Conservation (phyloP, 768 basidiomycete genomes). For the Suillus hirtellus region DNA sequence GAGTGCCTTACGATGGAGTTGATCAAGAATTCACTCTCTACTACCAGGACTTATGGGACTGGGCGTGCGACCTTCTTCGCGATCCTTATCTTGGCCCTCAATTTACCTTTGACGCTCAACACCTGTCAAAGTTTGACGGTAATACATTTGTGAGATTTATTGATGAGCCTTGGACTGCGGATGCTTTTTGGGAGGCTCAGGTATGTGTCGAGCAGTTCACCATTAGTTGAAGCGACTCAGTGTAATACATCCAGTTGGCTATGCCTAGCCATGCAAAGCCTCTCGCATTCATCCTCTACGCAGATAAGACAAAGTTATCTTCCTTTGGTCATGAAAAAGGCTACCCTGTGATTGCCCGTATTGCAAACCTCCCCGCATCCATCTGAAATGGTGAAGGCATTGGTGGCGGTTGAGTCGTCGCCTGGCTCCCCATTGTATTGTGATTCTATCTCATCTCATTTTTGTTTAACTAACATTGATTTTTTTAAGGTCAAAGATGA, state of each 20-base stretch:
- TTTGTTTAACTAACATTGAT: background rate
- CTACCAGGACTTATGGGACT: constrained; percentile 9
- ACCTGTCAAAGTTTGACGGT: no score
- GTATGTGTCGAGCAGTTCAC: constrained; percentile 21
- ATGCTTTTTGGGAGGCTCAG: constrained; percentile 38
- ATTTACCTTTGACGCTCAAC: no score
- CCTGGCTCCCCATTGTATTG: constrained; percentile 17
- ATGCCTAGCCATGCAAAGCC: constrained; percentile 22
- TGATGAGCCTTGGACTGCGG: constrained; percentile 40
- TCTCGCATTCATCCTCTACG: constrained; percentile 37
- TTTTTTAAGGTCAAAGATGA: constrained; percentile 13
- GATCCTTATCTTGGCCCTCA: no score
- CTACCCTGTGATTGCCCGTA: constrained; percentile 21
- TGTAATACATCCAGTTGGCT: background rate
- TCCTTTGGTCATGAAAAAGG: constrained; percentile 19
- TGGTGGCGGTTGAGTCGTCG: constrained; percentile 20
- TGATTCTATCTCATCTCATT: background rate
- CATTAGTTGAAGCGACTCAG: background rate
- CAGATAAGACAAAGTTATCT: constrained; percentile 24
- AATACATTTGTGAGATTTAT: constrained; percentile 29
- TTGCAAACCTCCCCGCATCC: constrained; percentile 15
- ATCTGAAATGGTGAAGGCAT: constrained; percentile 17
- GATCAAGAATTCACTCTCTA: constrained; percentile 5
- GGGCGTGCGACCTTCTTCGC: constrained; percentile 2
- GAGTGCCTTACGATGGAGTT: constrained; percentile 2